Evolutionary conservation across 129 eudicot genomes (phyloP), one percentile per base, ranked within the genome.

Genomic region (Calendula officinalis): DNA sequence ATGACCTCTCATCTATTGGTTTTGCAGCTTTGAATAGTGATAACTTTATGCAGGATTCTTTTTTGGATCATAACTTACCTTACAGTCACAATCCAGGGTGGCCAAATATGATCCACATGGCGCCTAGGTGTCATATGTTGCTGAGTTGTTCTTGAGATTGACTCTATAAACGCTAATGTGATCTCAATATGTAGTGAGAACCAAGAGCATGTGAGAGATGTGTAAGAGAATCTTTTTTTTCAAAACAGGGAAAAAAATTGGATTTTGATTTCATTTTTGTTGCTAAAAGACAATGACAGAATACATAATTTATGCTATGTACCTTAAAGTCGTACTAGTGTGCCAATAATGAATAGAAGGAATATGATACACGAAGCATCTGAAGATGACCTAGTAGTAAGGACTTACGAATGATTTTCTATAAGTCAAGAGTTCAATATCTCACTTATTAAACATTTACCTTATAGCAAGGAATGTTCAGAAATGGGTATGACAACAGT

Each of bases 221-320:
- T 37, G 16, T 12, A 35, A 37, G 47, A 70, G 67, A 70, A 70
- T 27, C 47, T 46, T 47, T 47, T 64, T 12, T 22, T 22, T 22
- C 30, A 22, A 0, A 40, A 16, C 2, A 9, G 12, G 3, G 15
- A 22, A 59, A 43, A 45, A 11, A 16, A 45, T 12, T 15, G 14
- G 14, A 47, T 8, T 16, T 46, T 16, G 6, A 22, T 42, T 66
- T 30, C 3, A 46, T 8, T 11, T 37, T 6, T 61, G 47, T 34
- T 61, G 75, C 57, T 58, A 69, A 51, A 71, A 50, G 69, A 30
- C 76, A 71, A 61, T 40, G 76, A 71, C 39, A 62, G 7, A 71
- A 22, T 60, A 61, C 52, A 71, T 70, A 39, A 70, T 61, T 45
- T 69, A 35, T 57, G 56, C 30, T 49, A 10, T 58, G 67, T 60